Base-by-base conservation (phyloP, 331 rosid species). In the Cydonia oblonga region DNA sequence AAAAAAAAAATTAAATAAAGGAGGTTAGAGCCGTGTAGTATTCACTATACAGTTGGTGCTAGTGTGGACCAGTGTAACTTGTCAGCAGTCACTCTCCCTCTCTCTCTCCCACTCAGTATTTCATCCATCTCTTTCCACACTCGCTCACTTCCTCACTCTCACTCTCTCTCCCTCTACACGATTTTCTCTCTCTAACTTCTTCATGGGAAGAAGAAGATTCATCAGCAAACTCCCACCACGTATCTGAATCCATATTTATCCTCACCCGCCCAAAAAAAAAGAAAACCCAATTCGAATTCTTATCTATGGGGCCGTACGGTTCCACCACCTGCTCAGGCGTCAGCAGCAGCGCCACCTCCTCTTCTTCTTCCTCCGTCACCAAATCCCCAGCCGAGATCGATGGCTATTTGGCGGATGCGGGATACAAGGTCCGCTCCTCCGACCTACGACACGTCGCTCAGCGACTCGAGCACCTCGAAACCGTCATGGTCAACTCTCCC, bases 371-470 rank as follows among this genome's bases (percentile, higher is more conserved):
- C 28, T 64, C 82, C 16, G 30, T 26, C 40, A 78, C 81, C 70
- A 84, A 82, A 22, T 79, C 75, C 28, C 75, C 71, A 1, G 9
- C 51, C 29, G 93, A 89, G 11, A 85, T 92, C 71, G 93, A 87
- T 14, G 88, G 87, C 8, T 82, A 35, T 15, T 90, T 92, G 13
- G 96, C 92, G 54, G 90, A 77, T 8, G 93, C 90, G 0, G 96
- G 97, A 5, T 92, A 92, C 78, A 89, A 75, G 70, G 90, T 92
- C 70, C 82, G 87, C 25, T 78, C 92, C 54, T 85, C 97, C 18
- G 93, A 89, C 68, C 86, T 92, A 0, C 85, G 68, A 53, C 90
- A 89, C 30, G 90, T 92, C 14, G 92, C 95, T 28, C 90, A 84
- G 30, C 87, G 89, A 14, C 76, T 88, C 5, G 89, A 92, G 32